A percentile compares a stretch with the other conserved stretches of the same genome.
phyloP scores from a whole-genome alignment of 2,329 filamentous ascomycete species.

The Pseudocercospora eumusae region DNA sequence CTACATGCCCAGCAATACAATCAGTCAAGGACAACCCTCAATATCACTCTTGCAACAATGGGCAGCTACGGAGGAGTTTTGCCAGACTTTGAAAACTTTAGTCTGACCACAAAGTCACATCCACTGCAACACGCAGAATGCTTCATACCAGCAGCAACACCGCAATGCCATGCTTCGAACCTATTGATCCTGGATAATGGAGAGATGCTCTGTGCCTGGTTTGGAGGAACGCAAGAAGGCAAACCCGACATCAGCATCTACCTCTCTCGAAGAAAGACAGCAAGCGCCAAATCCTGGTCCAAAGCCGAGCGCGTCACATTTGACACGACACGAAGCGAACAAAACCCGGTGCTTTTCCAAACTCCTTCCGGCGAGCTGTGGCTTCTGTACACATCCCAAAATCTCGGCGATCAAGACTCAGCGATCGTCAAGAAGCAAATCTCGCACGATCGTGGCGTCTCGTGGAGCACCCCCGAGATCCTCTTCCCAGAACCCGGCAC shows the following conservation, averaged over 20 bases:
- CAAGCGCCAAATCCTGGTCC: conserved; percentile 14
- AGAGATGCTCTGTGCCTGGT: conserved; percentile 28
- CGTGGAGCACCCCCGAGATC: conserved; percentile 15
- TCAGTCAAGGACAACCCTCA: background rate
- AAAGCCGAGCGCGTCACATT: conserved; percentile 21
- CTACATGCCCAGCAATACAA: conserved; percentile 2
- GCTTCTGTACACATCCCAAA: conserved; percentile 25
- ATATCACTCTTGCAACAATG: background rate
- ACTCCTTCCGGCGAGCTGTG: conserved; percentile 22
- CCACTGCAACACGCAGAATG: conserved; percentile 20
- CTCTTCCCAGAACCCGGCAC: conserved; percentile 24
- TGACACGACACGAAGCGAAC: conserved; percentile 23
- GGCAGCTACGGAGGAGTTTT: background rate
- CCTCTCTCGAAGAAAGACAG: conserved; percentile 20
- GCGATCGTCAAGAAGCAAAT: conserved; percentile 23
- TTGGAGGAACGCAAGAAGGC: conserved; percentile 26
- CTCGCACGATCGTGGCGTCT: conserved; percentile 15
- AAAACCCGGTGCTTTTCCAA: conserved; percentile 26
- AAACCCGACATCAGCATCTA: conserved; percentile 28
- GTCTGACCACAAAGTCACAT: conserved; percentile 11
- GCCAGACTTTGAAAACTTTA: conserved; percentile 9
- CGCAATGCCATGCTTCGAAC: conserved; percentile 27
- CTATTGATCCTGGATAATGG: conserved; percentile 22
- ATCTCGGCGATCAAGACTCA: conserved; percentile 25
- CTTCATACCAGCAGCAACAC: conserved; percentile 21